Percentiles rank a stretch among this genome's conserved stretches.
phyloP scores from a whole-genome alignment of 345 rosid species.

The Raphanus raphanistrum region DNA sequence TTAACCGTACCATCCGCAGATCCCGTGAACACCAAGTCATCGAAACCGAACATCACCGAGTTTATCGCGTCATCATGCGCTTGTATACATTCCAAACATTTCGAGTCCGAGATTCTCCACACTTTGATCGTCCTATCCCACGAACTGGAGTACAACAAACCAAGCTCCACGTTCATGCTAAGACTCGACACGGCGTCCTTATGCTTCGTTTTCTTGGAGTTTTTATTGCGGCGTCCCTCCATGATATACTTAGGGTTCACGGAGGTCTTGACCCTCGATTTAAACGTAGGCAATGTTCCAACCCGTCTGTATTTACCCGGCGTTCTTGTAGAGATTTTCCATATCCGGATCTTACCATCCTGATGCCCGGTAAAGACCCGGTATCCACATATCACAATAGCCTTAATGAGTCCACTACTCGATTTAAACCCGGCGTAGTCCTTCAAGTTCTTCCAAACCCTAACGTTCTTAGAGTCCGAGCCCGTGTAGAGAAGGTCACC shows the following conservation, averaged over 20 bases:
- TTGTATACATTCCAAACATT: slow-evolving; percentile 58
- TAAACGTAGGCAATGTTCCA: slow-evolving; percentile 55
- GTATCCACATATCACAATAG: slow-evolving; percentile 43
- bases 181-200: slow-evolving; percentile 64
- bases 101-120: slow-evolving; percentile 57
- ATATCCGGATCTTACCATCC: slow-evolving; percentile 69
- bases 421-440: slow-evolving; percentile 63
- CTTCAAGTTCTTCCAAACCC: slow-evolving; percentile 66
- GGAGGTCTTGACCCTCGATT: slow-evolving; percentile 55
- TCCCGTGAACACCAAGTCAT: slow-evolving; percentile 61
- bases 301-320: slow-evolving; percentile 46
- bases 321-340: slow-evolving; percentile 51
- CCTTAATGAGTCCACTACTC: slow-evolving; percentile 57
- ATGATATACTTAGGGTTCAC: slow-evolving; percentile 52
- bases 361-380: slow-evolving; percentile 66
- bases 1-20: slow-evolving; percentile 74
- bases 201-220: slow-evolving; percentile 54
- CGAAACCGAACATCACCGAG: slow-evolving; percentile 50
- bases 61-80: slow-evolving; percentile 73
- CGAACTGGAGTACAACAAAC: slow-evolving; percentile 62
- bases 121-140: slow-evolving; percentile 70
- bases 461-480: slow-evolving; percentile 68
- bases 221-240: slow-evolving; percentile 40
- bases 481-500: slow-evolving; percentile 72
- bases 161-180: slow-evolving; percentile 51